Evolutionary conservation across 768 basidiomycete species (phyloP), one percentile per base, ranked within the genome.

Genomic region (Coprinellus micaceus): DNA sequence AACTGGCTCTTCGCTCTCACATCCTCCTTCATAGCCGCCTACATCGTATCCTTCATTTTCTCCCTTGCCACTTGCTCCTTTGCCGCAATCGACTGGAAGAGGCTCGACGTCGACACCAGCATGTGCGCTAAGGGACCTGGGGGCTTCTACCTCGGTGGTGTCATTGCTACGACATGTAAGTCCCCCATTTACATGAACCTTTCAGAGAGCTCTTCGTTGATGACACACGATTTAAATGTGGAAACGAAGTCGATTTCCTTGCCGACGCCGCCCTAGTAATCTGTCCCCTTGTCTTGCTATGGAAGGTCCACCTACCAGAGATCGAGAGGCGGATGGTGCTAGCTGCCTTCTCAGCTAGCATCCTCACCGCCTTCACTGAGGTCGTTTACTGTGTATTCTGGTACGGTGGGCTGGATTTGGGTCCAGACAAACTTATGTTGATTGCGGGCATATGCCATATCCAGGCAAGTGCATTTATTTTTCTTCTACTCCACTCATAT

Each of bases 281-380:
- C 15, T 61, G 63, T n/a, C 69, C 69, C 15, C 54, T 67, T 2
- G 52, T 59, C 21, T 59, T 69, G 51, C 57, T 72, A 11, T 64
- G 67, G 64, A 56, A 44, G 17, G 53, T 68, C 48, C 63, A 54
- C 19, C 53, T 69, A 2, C 64, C 67, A 0, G 39, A 51, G 28
- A 37, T 19, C 19, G 61, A 69, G 39, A 61, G 64, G 12, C 43
- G 54, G 22, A 40, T 72, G 29, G 62, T 72, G 22, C 52, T 66
- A 2, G 26, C 58, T 22, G 56, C 66, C n/a, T 69, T 70, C 46
- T 63, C 68, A 6, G 53, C 62, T 19, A 67, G 65, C 33, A 30
- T 64, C 10, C 33, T 67, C 30, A 67, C 62, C 29, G 55, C 65
- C 1, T 21, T 69, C 7, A 57, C 60, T 13, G 58, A 61, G 17